Base-by-base conservation (phyloP, 805 yeast genomes). In the Ogataea pini region DNA sequence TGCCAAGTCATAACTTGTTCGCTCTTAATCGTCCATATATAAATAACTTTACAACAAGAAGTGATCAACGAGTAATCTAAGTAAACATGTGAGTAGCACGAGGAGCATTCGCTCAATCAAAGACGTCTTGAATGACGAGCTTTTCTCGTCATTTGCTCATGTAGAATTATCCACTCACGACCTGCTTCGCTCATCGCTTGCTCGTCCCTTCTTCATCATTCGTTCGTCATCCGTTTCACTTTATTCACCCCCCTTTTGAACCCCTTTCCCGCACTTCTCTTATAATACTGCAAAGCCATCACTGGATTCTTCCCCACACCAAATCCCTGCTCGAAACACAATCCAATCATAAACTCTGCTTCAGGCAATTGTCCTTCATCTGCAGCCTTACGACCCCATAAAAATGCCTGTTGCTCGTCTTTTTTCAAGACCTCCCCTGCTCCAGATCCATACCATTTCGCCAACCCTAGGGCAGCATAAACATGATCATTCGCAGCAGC, bases 371-470 rank as follows among this genome's bases (percentile, higher is more conserved):
- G 63, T 19, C 83, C 84, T 20, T 75, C 76, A 47, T 79, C 80
- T 0, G 87, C 78, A 70, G 86, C 84, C 48, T 76, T 75, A 7
- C 71, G 59, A 3, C 89, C 86, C 83, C 89, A 86, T 14, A 77
- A 63, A 54, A 78, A 83, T 1, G 90, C 89, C 68, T 84, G 85
- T 38, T 72, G 73, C 54, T 79, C 85, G 62, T 82, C 82, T 7
- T 77, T 74, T 36, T 69, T 67, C 36, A 86, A 62, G 1, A 79
- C 68, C 2, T 74, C 79, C 12, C 73, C 72, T 0, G 80, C 81
- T 2, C 95, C 95, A 0, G 89, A 82, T 10, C 86, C 72, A 56
- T 83, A 80, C 91, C 92, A 86, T 41, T 90, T 90, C 50, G 86
- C 79, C 29, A 86, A 67, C 0, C 88, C 89, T 61, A 86, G 71